Evolutionary conservation across 495 filamentous ascomycete genomes (phyloP).

Genomic region (Penicillium argentinense): DNA sequence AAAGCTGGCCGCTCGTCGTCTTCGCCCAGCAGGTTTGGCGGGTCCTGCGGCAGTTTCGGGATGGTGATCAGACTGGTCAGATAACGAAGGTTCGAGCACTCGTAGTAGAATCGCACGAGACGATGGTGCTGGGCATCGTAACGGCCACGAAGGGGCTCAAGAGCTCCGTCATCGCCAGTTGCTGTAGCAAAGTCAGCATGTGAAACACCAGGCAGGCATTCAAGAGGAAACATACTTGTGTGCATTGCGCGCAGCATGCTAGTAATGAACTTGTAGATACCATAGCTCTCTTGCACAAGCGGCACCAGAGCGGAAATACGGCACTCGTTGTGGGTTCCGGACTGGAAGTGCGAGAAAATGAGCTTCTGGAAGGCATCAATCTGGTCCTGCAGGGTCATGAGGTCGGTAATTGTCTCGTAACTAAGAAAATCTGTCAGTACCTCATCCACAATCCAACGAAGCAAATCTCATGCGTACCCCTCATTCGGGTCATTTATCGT

Average conservation of each 20-base stretch:
- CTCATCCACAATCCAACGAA: not conserved
- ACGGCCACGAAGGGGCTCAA: constrained; percentile 79
- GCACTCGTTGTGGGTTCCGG: constrained; percentile 91
- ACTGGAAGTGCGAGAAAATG: constrained; percentile 92
- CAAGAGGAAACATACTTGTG: constrained; percentile 61
- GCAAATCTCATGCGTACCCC: constrained; percentile 48
- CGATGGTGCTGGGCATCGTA: constrained; percentile 97
- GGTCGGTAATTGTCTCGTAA: constrained; percentile 94
- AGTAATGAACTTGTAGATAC: constrained; percentile 94
- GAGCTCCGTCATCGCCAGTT: constrained; percentile 92
- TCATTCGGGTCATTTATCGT: constrained; percentile 98
- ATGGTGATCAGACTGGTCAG: constrained; percentile 94
- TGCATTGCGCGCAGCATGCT: constrained; percentile 98
- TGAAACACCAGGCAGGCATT: too few relatives aligned
- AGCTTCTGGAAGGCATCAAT: constrained; percentile 98
- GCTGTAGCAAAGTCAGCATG: constrained; percentile 48
- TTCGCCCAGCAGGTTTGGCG: constrained; percentile 82
- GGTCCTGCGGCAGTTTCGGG: constrained; percentile 91
- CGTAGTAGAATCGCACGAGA: constrained; percentile 96
- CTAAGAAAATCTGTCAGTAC: constrained; percentile 38
- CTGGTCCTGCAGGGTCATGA: constrained; percentile 96
- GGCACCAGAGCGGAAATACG: constrained; percentile 91
- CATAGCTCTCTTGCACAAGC: constrained; percentile 95
- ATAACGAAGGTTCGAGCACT: constrained; percentile 96
- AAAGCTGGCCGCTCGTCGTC: constrained; percentile 81